Base-by-base conservation (phyloP, 225 moss, liverwort and hornwort genomes). In the Lunularia cruciata region DNA sequence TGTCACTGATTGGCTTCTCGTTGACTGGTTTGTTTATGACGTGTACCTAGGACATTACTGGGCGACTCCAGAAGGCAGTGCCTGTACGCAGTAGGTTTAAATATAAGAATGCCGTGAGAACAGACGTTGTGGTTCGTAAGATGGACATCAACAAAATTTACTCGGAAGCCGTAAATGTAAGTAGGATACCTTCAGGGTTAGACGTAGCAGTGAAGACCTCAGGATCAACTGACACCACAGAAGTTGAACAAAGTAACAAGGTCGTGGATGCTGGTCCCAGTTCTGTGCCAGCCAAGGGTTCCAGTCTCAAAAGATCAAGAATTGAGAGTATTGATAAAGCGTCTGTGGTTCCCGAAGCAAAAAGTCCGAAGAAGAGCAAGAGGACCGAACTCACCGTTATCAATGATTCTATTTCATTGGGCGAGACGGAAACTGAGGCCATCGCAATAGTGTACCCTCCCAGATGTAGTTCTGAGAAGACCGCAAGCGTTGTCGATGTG, bases 41-140 rank as follows among this genome's bases (percentile, higher is more conserved):
- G 8, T 1, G 11, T 15, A n/a, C 30, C 1, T 66, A 73, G 73
- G 73, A 73, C 45, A 57, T 57, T 31, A 57, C 47, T 15, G 73
- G 65, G 22, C 73, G 57, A n/a, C 65, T 58, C 46, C 65, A 65
- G 19, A 73, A 73, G 47, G 47, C 1, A n/a, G 65, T 73, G 3
- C 22, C 26, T 42, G 9, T 73, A 22, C 57, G 46, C 27, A 64
- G 45, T 27, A 57, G 39, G 36, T 22, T 34, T 14, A 43, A 57
- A 6, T 46, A 46, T 31, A 57, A 34, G 18, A 73, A 35, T 32
- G 55, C 46, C 32, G 18, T 23, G 46, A 57, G 57, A 35, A 56
- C 57, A 20, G 13, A 46, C 37, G 19, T 73, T 10, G 8, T 57
- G 2, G 65, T 65, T 32, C 65, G 73, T 15, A 73, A 73, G 73